Percentiles rank a stretch among this genome's conserved stretches.
Conservation (phyloP, 345 rosid species). For the Boechera divaricarpa region DNA sequence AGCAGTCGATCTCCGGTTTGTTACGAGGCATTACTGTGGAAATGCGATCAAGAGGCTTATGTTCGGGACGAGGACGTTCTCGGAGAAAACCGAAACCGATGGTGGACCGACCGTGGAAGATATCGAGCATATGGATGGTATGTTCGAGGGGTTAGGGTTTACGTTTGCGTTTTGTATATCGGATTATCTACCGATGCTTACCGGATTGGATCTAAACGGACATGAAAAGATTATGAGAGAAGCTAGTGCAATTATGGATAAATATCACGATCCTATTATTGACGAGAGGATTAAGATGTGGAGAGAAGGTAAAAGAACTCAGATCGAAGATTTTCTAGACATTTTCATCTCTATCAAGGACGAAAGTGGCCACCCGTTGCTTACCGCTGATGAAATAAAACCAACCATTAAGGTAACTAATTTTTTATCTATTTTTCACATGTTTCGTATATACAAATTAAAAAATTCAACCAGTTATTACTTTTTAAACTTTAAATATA, state of each 20-base stretch:
- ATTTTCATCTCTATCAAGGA: slow-evolving; percentile 50
- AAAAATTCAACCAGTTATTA: neutral
- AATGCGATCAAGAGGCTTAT: slow-evolving; percentile 47
- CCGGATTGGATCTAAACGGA: slow-evolving; percentile 43
- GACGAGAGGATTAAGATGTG: slow-evolving; percentile 46
- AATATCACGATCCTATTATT: slow-evolving; percentile 44
- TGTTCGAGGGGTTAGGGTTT: slow-evolving; percentile 41
- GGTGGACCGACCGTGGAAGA: slow-evolving; percentile 54
- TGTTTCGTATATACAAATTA: neutral
- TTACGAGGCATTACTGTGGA: slow-evolving; percentile 45
- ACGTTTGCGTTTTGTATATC: slow-evolving; percentile 45
- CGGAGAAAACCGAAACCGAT: slow-evolving; percentile 28
- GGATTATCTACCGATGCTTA: slow-evolving; percentile 45
- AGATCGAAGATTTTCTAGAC: slow-evolving; percentile 54
- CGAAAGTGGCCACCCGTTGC: slow-evolving; percentile 45
- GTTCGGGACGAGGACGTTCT: slow-evolving; percentile 44
- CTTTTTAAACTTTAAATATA: neutral
- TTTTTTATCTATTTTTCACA: neutral
- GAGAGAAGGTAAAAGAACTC: slow-evolving; percentile 41
- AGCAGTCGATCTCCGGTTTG: slow-evolving; percentile 46
- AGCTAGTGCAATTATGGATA: slow-evolving; percentile 42
- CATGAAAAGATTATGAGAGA: slow-evolving; percentile 48
- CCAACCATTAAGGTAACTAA: slow-evolving; percentile 48
- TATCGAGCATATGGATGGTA: slow-evolving; percentile 49
- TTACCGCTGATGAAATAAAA: slow-evolving; percentile 53